Conservation (phyloP, 805 yeast genomes). For the Wickerhamomyces ciferrii region DNA sequence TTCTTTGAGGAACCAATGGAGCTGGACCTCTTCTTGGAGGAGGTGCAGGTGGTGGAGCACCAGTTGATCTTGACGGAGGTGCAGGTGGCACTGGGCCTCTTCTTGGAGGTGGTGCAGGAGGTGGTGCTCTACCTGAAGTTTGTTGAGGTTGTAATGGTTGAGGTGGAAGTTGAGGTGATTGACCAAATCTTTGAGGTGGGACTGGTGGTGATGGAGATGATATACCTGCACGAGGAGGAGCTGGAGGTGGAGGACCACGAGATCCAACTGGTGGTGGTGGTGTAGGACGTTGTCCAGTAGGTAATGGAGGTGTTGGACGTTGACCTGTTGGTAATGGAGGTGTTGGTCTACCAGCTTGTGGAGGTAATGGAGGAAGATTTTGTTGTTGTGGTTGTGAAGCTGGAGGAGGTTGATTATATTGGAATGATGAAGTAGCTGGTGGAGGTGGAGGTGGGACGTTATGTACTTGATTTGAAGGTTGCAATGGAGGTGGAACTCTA, state of each 20-base stretch:
- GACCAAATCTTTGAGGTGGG: slow-evolving; percentile 22
- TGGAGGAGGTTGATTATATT: slow-evolving; percentile 18
- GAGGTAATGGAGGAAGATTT: slow-evolving; percentile 15
- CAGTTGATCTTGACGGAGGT: slow-evolving; percentile 1
- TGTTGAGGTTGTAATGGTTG: slow-evolving; percentile 18
- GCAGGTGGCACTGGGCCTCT: slow-evolving; percentile 8
- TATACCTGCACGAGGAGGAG: neutral
- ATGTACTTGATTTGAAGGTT: slow-evolving; percentile 10
- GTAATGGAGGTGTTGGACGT: slow-evolving; percentile 6
- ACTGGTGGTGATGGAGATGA: slow-evolving; percentile 6
- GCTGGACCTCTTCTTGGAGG: slow-evolving; percentile 15
- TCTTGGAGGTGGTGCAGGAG: slow-evolving; percentile 14
- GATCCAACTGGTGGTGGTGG: slow-evolving; percentile 7
- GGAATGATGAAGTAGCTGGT: slow-evolving; percentile 1
- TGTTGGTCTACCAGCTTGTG: slow-evolving; percentile 13
- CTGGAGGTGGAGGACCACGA: slow-evolving; percentile 4
- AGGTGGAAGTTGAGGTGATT: slow-evolving; percentile 12
- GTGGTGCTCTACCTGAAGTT: slow-evolving; percentile 12
- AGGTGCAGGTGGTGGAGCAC: slow-evolving; percentile 16
- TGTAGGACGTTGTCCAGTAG: slow-evolving; percentile 5
- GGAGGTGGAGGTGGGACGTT: slow-evolving; percentile 18
- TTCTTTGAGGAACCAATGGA: slow-evolving; percentile 29
- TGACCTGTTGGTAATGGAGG: slow-evolving; percentile 13
- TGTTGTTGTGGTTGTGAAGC: slow-evolving; percentile 21
- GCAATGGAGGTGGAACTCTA: slow-evolving; percentile 22